These are phyloP conservation scores for Malus sylvestris DNA, from an alignment of 306 rosid species.

Conservation along the genomic window DNA sequence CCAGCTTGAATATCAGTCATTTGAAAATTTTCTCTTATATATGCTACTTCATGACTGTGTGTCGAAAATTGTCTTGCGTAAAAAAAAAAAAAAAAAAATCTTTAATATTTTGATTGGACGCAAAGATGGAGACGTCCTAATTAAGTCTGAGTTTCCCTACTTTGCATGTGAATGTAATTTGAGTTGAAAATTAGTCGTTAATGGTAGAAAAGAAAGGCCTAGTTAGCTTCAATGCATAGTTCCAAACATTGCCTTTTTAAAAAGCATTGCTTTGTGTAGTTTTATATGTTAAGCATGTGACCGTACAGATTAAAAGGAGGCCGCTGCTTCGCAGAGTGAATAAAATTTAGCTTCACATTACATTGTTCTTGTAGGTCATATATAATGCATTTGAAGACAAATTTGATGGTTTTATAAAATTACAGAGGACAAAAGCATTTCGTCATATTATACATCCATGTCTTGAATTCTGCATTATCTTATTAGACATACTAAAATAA, in stretches of 20 bases:
- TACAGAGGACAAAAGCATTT: not conserved
- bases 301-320: not conserved
- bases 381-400: not conserved
- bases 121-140: too few relatives aligned
- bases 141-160: not conserved
- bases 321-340: not conserved
- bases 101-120: too few relatives aligned
- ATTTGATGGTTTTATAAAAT: not conserved
- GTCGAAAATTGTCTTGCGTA: too few relatives aligned
- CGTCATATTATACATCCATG: not conserved
- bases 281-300: not conserved
- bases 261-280: not conserved
- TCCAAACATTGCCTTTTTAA: not conserved
- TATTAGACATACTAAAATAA: not conserved
- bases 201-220: not conserved
- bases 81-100: too few relatives aligned
- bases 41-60: too few relatives aligned
- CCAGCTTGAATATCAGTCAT: too few relatives aligned
- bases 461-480: not conserved
- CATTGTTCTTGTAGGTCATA: not conserved
- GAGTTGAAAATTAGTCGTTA: not conserved
- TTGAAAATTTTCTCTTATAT: too few relatives aligned
- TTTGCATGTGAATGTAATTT: not conserved
- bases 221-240: not conserved
- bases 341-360: not conserved